Evolutionary conservation across 2,329 filamentous ascomycete species (phyloP), one percentile per base, ranked within the genome.

Genomic region (Nigrospora osmanthi): DNA sequence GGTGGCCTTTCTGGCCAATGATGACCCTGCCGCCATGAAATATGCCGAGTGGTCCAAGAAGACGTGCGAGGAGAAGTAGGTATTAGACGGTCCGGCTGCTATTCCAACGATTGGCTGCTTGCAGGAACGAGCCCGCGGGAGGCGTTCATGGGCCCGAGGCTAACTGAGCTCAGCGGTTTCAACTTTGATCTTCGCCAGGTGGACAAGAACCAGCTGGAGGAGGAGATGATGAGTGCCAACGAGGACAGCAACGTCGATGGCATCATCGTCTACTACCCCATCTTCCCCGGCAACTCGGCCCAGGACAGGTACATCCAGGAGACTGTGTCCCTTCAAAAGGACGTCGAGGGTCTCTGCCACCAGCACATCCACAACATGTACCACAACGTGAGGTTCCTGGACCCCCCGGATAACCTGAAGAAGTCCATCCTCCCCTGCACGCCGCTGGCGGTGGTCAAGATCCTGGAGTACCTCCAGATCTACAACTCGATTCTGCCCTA

Each of bases 291-390:
- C 67, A 86, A 89, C 70, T 85, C 83, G 43, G 78, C 81, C 28
- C 89, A 95, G 66, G 93, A 98, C 67, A 86, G 87, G 65, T 97
- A 97, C 66, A 81, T 98, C 53, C 91, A 97, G 69, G 90, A 96
- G 70, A 88, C 94, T 3, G 89, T 96, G 46, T 83, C 88, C 46
- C 77, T 95, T 37, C 71, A 78, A 65, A 97, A 98, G 68, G 93
- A 98, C 59, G 91, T 98, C 53, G 93, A 98, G 67, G 93, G 93
- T 33, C 80, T 98, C 47, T 89, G 85, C 56, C 91, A 96, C 68
- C 84, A 83, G 61, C 90, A 97, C 70, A 85, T 97, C 60, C 90
- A 91, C 79, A 98, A 98, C 77, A 96, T 98, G 90, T 98, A 97
- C 71, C 87, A 96, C 73, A 98, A 98, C 71, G 81, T 95, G 58